Evolutionary conservation across 192 early-diverging fungal species (phyloP).

Genomic region (Coemansia sp.): DNA sequence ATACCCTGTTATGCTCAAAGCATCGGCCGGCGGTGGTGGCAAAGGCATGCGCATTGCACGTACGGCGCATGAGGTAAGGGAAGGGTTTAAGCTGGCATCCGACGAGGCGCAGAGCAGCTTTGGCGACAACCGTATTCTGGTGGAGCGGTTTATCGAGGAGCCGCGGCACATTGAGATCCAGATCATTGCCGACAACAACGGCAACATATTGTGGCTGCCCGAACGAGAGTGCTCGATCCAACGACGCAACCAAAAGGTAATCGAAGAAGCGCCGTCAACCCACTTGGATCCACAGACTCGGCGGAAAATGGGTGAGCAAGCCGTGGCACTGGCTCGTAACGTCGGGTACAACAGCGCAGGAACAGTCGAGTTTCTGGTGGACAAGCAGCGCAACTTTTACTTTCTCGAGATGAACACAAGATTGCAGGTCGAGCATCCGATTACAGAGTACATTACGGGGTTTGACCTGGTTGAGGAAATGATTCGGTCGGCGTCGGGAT

Average conservation of each 20-base stretch:
- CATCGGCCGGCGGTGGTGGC: constrained; percentile 93
- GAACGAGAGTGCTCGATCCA: constrained; percentile 96
- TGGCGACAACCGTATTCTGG: constrained; percentile 83
- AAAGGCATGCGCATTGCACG: constrained; percentile 96
- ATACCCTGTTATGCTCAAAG: constrained; percentile 97
- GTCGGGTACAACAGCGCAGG: constrained; percentile 93
- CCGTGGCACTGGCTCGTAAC: constrained; percentile 86
- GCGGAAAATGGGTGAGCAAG: constrained; percentile 74
- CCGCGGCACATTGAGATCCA: constrained; percentile 96
- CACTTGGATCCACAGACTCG: constrained; percentile 71
- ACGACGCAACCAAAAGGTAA: constrained; percentile 91
- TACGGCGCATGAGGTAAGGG: constrained; percentile 68
- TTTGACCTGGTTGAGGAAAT: constrained; percentile 95
- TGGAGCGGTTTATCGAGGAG: constrained; percentile 86
- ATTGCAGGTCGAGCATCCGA: constrained; percentile 92
- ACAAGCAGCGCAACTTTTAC: constrained; percentile 83
- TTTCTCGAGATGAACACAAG: constrained; percentile 99
- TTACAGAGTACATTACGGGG: constrained; percentile 93
- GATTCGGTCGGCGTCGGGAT: constrained; percentile 84
- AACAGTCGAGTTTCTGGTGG: constrained; percentile 97
- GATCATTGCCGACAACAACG: constrained; percentile 86
- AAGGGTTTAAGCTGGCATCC: constrained; percentile 78
- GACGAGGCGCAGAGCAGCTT: constrained; percentile 89
- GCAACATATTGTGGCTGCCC: constrained; percentile 87
- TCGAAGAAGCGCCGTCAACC: constrained; percentile 96